Conservation (phyloP, 768 basidiomycete genomes). For the Phlegmacium glaucopus region DNA sequence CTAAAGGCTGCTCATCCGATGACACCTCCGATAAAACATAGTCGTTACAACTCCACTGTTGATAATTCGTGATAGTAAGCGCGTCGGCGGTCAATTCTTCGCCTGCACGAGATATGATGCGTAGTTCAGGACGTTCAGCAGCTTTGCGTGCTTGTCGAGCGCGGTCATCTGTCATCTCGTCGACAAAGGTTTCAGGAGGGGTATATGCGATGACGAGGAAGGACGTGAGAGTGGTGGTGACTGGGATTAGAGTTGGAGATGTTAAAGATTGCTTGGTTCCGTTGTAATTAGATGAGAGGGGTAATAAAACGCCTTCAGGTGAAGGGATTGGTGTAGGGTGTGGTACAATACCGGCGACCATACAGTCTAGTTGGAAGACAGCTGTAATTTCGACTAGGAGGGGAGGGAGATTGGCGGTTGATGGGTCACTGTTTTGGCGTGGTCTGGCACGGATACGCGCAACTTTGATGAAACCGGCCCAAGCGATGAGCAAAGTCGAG, state of each 20-base stretch:
- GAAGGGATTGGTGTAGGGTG: conserved; percentile 48
- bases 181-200: conserved; percentile 66
- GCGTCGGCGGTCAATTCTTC: conserved; percentile 88
- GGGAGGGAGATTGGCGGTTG: conserved; percentile 48
- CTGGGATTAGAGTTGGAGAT: conserved; percentile 67
- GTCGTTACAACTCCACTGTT: conserved; percentile 89
- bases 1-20: conserved; percentile 22
- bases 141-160: conserved; percentile 75
- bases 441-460: conserved; percentile 71
- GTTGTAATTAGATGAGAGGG: conserved; percentile 14
- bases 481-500: conserved; percentile 83
- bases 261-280: conserved; percentile 12
- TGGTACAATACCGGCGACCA: conserved; percentile 88
- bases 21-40: conserved; percentile 67
- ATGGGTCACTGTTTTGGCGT: conserved; percentile 38
- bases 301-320: conserved; percentile 13
- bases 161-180: conserved; percentile 73
- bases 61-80: conserved; percentile 72
- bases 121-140: conserved; percentile 90
- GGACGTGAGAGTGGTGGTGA: conserved; percentile 72
- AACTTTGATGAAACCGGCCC: conserved; percentile 93
- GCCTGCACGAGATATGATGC: conserved; percentile 84
- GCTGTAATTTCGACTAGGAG: conserved; percentile 85
- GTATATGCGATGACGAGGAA: conserved; percentile 89
- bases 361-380: conserved; percentile 90